Evolutionary conservation across 371 early-diverging fungal genomes (phyloP).

Genomic region (Circinella umbellata): DNA sequence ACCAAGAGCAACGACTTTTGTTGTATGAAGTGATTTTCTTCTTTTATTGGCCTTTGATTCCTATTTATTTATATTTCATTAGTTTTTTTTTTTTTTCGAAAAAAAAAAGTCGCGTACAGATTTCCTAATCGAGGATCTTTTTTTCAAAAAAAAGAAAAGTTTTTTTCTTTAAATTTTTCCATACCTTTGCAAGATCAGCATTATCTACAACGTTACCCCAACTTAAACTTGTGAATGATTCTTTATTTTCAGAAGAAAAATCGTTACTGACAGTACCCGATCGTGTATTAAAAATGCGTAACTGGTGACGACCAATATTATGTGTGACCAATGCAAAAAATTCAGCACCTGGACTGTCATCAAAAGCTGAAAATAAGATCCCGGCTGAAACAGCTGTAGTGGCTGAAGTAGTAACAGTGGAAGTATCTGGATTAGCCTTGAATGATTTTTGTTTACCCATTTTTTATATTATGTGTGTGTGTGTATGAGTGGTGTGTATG

Average conservation of each 20-base stretch:
- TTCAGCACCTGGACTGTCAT: constrained; percentile 53
- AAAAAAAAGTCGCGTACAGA: too few species aligned
- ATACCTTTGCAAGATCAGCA: constrained; percentile 46
- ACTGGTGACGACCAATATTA: constrained; percentile 71
- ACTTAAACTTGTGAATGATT: constrained; percentile 63
- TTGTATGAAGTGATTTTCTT: constrained; percentile 39
- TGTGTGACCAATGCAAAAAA: constrained; percentile 75
- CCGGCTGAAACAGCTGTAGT: constrained; percentile 21
- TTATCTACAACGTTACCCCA: constrained; percentile 63
- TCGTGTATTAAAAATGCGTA: constrained; percentile 73
- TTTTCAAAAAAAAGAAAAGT: not conserved
- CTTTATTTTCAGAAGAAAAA: constrained; percentile 60
- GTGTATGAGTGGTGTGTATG: too few species aligned
- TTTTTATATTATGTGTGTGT: not conserved
- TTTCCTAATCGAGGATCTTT: constrained; percentile 13
- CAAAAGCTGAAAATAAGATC: constrained; percentile 63
- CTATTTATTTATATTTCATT: too few species aligned
- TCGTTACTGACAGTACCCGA: constrained; percentile 70
- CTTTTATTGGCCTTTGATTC: constrained; percentile 54
- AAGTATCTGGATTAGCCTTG: constrained; percentile 22
- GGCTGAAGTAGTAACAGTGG: constrained; percentile 16
- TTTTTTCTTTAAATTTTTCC: too few species aligned
- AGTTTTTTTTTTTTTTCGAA: too few species aligned
- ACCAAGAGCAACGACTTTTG: constrained; percentile 68
- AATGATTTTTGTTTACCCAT: constrained; percentile 19